A percentile compares a stretch with the other conserved stretches of the same genome.
Evolutionary conservation across 345 rosid genomes (phyloP).

Genomic region (Ricinus communis): DNA sequence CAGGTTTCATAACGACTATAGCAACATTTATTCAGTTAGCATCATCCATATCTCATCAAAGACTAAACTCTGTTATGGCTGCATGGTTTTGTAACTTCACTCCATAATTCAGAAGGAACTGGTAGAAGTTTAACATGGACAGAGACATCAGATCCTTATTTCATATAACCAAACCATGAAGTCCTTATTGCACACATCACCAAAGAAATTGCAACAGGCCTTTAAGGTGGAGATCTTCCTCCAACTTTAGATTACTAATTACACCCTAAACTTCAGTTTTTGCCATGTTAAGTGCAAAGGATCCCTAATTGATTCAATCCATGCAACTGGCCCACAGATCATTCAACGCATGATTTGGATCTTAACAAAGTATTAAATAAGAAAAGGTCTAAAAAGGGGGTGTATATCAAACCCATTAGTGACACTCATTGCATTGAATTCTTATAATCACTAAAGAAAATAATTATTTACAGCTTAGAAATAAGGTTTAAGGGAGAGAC

Average conservation of each 20-base stretch:
- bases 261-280: background rate
- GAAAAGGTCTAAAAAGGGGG: background rate
- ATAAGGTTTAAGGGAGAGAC: background rate
- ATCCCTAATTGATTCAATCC: background rate
- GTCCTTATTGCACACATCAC: background rate
- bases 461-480: background rate
- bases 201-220: background rate
- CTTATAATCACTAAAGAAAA: background rate
- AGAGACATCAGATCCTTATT: background rate
- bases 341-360: background rate
- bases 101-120: background rate
- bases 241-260: background rate
- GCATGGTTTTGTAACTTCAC: background rate
- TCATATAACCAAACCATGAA: background rate
- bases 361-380: background rate
- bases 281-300: background rate
- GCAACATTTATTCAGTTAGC: background rate
- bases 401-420: background rate
- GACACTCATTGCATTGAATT: background rate
- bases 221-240: background rate
- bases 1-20: conserved; percentile 9
- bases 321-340: background rate
- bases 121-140: background rate
- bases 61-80: background rate
- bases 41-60: background rate